These are phyloP conservation scores for Phaffia tasmanica DNA, from an alignment of 768 basidiomycete species.

Conservation along the genomic window DNA sequence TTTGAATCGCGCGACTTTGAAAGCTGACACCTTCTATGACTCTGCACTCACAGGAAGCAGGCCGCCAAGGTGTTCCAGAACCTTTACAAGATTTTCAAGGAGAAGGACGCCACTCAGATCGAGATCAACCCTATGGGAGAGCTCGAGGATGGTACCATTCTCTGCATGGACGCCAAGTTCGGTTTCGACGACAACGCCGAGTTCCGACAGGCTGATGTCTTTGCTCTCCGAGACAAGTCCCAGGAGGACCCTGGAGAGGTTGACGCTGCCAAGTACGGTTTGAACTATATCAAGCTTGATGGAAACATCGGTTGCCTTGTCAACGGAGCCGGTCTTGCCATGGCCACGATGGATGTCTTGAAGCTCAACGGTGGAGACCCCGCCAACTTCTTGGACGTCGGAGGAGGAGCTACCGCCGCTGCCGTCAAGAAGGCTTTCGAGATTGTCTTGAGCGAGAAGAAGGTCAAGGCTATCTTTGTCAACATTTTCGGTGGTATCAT, in stretches of 20 bases:
- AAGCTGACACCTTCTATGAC: neutral
- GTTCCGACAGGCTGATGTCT: slow-evolving; percentile 88
- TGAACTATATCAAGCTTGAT: slow-evolving; percentile 53
- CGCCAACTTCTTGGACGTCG: slow-evolving; percentile 97
- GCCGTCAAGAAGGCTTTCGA: slow-evolving; percentile 99
- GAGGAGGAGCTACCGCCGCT: slow-evolving; percentile 97
- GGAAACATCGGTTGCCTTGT: slow-evolving; percentile 94
- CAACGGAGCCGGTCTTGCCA: slow-evolving; percentile 95
- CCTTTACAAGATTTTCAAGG: slow-evolving; percentile 92
- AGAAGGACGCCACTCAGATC: slow-evolving; percentile 98
- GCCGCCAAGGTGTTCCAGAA: slow-evolving; percentile 90
- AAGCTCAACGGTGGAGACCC: slow-evolving; percentile 87
- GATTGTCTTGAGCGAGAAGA: slow-evolving; percentile 75
- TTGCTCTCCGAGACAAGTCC: slow-evolving; percentile 74
- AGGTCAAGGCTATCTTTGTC: slow-evolving; percentile 97
- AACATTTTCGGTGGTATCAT: slow-evolving; percentile 73
- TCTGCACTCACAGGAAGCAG: slow-evolving; percentile 40
- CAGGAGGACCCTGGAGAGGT: slow-evolving; percentile 98
- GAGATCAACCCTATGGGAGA: slow-evolving; percentile 98
- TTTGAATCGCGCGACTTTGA: neutral
- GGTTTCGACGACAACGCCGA: slow-evolving; percentile 99
- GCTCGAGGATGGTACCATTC: slow-evolving; percentile 76
- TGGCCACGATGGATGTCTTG: slow-evolving; percentile 99
- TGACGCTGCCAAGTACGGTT: slow-evolving; percentile 66
- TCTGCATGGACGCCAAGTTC: slow-evolving; percentile 99